Percentiles rank a stretch among this genome's conserved stretches.
These are phyloP conservation scores for Quercus wislizeni DNA, from an alignment of 306 rosid species.

Conservation along the genomic window DNA sequence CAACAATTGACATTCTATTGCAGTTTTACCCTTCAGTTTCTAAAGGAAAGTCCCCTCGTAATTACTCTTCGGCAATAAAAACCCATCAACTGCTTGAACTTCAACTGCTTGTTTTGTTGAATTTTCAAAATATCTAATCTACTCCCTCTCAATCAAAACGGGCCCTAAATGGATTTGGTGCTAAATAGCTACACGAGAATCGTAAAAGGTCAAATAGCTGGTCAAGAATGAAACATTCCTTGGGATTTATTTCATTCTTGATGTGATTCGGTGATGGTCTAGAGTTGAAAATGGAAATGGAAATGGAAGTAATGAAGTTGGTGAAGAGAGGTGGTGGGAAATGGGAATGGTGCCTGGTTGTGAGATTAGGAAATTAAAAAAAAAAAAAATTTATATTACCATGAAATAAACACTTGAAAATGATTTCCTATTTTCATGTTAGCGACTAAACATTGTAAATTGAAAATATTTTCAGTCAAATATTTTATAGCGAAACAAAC, in stretches of 20 bases:
- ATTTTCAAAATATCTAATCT: background rate
- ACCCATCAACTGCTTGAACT: too few species aligned
- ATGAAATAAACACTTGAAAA: too few species aligned
- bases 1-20: slow-evolving; percentile 31
- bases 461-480: too few species aligned
- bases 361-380: too few species aligned
- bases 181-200: background rate
- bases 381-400: too few species aligned
- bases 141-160: too few species aligned
- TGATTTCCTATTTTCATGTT: too few species aligned
- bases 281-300: slow-evolving; percentile 35
- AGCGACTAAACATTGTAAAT: too few species aligned
- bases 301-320: background rate
- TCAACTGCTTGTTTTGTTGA: too few species aligned
- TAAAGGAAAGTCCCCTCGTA: too few species aligned
- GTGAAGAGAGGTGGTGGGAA: background rate
- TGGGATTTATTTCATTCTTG: slow-evolving; percentile 1
- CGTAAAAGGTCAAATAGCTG: slow-evolving; percentile 54
- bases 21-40: slow-evolving; percentile 30
- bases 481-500: too few species aligned
- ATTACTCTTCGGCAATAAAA: too few species aligned
- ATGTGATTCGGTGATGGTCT: background rate
- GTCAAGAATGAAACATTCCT: slow-evolving; percentile 39
- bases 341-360: background rate
- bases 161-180: background rate